Conservation (phyloP, 2,329 filamentous ascomycete genomes). For the Talaromyces funiculosus region DNA sequence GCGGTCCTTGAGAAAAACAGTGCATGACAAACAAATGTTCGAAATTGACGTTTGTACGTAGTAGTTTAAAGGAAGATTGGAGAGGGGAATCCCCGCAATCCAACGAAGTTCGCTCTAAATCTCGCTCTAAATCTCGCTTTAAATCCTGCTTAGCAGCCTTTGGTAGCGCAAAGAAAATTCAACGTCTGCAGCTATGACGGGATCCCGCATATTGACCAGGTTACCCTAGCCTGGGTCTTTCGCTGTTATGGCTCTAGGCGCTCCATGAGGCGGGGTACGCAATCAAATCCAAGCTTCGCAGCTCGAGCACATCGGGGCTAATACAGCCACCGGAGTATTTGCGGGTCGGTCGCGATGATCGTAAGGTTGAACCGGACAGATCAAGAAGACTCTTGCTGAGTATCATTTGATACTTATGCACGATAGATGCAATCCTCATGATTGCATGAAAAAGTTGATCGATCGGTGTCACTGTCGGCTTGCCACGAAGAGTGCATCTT, state of each 20-base stretch:
- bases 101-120: background rate
- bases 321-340: background rate
- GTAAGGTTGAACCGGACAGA: background rate
- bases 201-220: background rate
- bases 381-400: background rate
- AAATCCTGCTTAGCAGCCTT: background rate
- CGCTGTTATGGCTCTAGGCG: background rate
- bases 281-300: background rate
- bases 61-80: background rate
- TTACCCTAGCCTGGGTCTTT: background rate
- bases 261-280: background rate
- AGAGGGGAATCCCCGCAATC: too few relatives aligned
- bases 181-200: background rate
- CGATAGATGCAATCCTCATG: background rate
- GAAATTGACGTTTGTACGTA: background rate
- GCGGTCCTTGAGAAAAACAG: background rate
- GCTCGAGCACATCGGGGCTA: background rate
- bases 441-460: background rate
- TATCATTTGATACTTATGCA: background rate
- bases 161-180: background rate
- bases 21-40: background rate
- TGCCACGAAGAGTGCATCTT: background rate
- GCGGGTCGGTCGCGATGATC: background rate
- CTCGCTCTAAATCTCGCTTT: background rate
- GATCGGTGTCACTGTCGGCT: background rate